Evolutionary conservation across 768 basidiomycete species (phyloP), one percentile per base, ranked within the genome.

Genomic region (Neoboletus magnificus): DNA sequence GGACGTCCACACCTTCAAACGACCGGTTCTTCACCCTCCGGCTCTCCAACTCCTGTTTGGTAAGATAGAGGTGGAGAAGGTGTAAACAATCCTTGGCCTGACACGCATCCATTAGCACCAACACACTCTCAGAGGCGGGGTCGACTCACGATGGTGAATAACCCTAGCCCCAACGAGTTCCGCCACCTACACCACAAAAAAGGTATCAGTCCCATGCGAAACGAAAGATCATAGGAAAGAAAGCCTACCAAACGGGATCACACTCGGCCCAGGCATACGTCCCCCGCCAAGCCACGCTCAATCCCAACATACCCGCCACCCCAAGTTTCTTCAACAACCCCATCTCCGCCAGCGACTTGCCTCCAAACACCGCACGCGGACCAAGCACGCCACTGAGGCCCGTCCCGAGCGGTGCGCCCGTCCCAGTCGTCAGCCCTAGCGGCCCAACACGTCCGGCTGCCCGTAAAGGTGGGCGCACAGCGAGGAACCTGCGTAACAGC

Each of bases 1-100:
- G 66, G 42, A 82, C 62, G 62, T 91, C 88, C n/a, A 91, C 80
- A 0, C 86, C 87, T n/a, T 76, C 74, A 65, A 91, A 91, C 41
- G 87, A 82, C 56, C 81, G 79, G 63, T 78, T 87, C 71, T 84
- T 87, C 27, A 91, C 82, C 23, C 76, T 74, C 15, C 89, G 77
- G 2, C 82, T 83, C 65, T 87, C 82, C 6, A 90, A 73, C 64
- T 91, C 89, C 18, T 82, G 83, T 64, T 87, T 87, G 7, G 82
- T 77, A 5, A 91, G 77, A 73, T 81, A 87, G 7, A 89, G 74
- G 62, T 91, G 85, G 5, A 86, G 69, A 1, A 91, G 75, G 37
- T 86, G 79, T 1, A 88, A 41, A 48, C 83, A 83, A 55, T 91
- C 89, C 66, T 85, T 87, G 9, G 77, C 81, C 87, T 89, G 36